A percentile compares a stretch with the other conserved stretches of the same genome.
These are phyloP conservation scores for Desmodesmus armatus DNA, from an alignment of 139 green algal species.

Conservation along the genomic window DNA sequence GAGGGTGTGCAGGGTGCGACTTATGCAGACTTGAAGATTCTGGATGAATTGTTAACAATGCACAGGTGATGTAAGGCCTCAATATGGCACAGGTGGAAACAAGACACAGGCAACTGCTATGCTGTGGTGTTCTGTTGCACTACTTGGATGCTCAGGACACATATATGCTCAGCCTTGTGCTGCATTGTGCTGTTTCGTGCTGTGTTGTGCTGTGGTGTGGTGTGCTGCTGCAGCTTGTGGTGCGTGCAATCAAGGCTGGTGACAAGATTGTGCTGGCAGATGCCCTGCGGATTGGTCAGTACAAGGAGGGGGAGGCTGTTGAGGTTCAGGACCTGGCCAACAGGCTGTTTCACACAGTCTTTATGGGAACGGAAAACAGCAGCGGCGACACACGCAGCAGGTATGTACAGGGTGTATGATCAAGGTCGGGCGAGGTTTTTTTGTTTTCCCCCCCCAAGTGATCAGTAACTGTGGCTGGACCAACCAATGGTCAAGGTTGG, in stretches of 20 bases:
- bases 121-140: background rate
- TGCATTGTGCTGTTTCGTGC: no score
- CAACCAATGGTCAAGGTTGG: no score
- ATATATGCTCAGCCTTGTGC: no score
- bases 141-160: background rate
- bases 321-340: constrained; percentile 73
- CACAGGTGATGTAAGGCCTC: background rate
- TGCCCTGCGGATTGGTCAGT: constrained; percentile 77
- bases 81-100: no score
- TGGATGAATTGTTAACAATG: no score
- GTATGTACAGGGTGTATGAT: no score
- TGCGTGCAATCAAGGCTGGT: constrained; percentile 62
- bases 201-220: background rate
- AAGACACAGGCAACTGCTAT: background rate
- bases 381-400: constrained; percentile 71
- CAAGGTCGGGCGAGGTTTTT: no score
- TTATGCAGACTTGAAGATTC: background rate
- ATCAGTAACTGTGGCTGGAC: no score
- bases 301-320: constrained; percentile 44
- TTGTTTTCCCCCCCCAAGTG: no score
- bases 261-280: constrained; percentile 80
- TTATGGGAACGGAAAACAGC: constrained; percentile 97
- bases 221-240: constrained; percentile 57
- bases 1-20: background rate
- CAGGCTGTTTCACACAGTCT: constrained; percentile 90